Evolutionary conservation across 2,329 filamentous ascomycete genomes (phyloP).

Genomic region (Cytospora piceae): DNA sequence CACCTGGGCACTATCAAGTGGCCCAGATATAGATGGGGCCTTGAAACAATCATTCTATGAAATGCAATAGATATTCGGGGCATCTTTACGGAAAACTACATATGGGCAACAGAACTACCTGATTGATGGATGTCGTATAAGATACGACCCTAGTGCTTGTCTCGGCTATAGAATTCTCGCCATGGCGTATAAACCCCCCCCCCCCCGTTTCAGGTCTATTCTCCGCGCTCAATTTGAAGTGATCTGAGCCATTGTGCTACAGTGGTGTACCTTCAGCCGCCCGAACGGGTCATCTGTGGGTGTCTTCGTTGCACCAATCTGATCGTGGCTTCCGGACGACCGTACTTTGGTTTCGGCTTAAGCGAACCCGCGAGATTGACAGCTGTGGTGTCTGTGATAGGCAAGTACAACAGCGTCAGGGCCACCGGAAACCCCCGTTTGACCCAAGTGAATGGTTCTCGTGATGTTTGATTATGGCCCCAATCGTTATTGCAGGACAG

Average conservation of each 20-base stretch:
- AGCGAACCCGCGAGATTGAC: not conserved
- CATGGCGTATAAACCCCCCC: not conserved
- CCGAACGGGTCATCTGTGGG: not conserved
- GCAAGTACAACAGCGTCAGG: not conserved
- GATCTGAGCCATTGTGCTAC: not conserved
- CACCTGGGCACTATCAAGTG: too few species aligned
- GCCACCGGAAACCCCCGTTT: not conserved
- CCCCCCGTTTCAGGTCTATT: not conserved
- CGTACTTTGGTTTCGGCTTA: not conserved
- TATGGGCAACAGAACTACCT: not conserved
- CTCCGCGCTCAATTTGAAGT: not conserved
- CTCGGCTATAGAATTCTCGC: not conserved
- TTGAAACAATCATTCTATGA: not conserved
- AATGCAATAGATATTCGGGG: not conserved
- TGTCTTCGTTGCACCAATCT: not conserved
- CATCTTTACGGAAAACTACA: not conserved
- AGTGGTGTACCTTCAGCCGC: not conserved
- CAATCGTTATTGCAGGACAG: not conserved
- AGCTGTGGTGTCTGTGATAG: not conserved
- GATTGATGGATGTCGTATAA: not conserved
- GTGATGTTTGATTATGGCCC: not conserved
- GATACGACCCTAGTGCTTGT: not conserved
- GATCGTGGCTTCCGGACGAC: not conserved
- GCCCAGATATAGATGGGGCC: not conserved
- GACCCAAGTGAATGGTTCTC: not conserved